These are phyloP conservation scores for Saccharomycopsis sp. DNA, from an alignment of 805 yeast species.

Conservation along the genomic window DNA sequence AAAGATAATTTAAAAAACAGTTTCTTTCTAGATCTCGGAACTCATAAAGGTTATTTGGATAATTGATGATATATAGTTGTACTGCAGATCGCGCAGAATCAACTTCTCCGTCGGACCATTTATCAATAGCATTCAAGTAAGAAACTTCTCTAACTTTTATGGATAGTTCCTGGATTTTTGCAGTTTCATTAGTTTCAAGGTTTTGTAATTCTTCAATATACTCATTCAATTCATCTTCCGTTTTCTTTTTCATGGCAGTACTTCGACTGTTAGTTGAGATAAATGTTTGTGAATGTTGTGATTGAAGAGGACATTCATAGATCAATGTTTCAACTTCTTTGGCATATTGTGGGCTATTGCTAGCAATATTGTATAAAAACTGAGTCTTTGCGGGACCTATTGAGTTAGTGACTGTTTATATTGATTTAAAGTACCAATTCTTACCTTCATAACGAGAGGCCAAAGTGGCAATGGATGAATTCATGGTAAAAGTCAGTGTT, in stretches of 20 bases:
- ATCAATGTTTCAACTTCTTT: conserved; percentile 1
- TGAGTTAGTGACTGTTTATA: not conserved
- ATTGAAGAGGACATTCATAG: not conserved
- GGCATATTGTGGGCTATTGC: not conserved
- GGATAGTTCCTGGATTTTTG: not conserved
- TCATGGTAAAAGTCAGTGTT: not conserved
- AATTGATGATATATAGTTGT: not conserved
- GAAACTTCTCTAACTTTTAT: not conserved
- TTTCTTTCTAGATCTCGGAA: conserved; percentile 10
- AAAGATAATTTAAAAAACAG: conserved; percentile 3
- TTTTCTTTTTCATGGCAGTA: too few species aligned
- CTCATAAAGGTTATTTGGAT: not conserved
- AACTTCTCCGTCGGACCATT: not conserved
- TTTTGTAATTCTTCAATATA: not conserved
- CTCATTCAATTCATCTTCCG: not conserved
- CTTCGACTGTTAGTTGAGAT: not conserved
- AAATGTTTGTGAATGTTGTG: not conserved
- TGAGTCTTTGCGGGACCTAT: conserved; percentile 2
- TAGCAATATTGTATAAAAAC: conserved; percentile 2
- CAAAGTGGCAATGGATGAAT: not conserved
- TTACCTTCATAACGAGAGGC: not conserved
- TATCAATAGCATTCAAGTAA: not conserved
- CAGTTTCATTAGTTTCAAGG: not conserved
- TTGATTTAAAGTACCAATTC: not conserved
- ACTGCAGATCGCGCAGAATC: not conserved